Percentiles rank a stretch among this genome's conserved stretches.
Conservation (phyloP, 441 rosid species). For the Jatropha multifida region DNA sequence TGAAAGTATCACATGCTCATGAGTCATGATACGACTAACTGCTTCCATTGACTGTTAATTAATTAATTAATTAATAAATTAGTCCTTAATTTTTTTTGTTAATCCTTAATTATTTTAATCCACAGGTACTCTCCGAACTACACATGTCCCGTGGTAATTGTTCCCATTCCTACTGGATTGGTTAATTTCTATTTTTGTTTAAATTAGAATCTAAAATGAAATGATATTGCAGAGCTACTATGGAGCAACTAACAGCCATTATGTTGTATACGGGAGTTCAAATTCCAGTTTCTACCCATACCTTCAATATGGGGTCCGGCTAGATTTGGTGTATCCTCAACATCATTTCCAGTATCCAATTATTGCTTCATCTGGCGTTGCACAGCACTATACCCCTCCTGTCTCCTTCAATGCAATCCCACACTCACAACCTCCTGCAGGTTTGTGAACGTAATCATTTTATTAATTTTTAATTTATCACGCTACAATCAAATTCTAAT, state of each 20-base stretch:
- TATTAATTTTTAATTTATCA: too few species aligned
- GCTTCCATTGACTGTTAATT: neutral
- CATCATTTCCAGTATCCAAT: slow-evolving; percentile 15
- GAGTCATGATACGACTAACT: neutral
- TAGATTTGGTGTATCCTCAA: slow-evolving; percentile 16
- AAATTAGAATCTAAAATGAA: neutral
- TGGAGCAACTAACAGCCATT: slow-evolving; percentile 21
- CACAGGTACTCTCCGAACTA: slow-evolving; percentile 15
- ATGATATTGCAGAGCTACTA: slow-evolving; percentile 12
- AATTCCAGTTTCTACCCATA: slow-evolving; percentile 12
- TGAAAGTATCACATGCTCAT: slow-evolving; percentile 11
- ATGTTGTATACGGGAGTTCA: slow-evolving; percentile 11
- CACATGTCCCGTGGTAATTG: slow-evolving; percentile 19
- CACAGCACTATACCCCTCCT: neutral
- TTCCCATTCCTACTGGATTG: neutral
- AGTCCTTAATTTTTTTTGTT: neutral
- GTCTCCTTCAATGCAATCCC: slow-evolving; percentile 2
- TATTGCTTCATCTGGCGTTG: neutral
- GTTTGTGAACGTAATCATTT: neutral
- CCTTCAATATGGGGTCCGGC: slow-evolving; percentile 11
- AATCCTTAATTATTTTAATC: neutral
- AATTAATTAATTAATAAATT: neutral
- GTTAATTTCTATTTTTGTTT: neutral
- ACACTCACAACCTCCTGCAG: slow-evolving; percentile 7
- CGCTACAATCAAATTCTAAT: too few species aligned